These are phyloP conservation scores for Dactylellina drechsleri DNA, from an alignment of 2,329 filamentous ascomycete species.

Conservation along the genomic window DNA sequence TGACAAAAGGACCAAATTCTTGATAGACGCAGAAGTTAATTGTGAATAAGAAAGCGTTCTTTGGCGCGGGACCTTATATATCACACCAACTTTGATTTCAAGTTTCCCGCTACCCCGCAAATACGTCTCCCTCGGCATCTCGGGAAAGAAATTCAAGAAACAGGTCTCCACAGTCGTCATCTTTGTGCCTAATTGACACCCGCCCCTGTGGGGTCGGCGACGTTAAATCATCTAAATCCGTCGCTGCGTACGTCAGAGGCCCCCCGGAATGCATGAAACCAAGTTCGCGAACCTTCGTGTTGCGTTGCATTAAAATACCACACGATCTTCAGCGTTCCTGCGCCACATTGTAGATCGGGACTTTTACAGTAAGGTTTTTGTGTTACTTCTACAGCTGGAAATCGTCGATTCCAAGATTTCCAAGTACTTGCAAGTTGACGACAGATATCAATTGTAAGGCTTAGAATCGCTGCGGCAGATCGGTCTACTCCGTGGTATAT, in stretches of 20 bases:
- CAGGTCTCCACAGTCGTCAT: background rate
- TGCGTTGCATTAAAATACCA: constrained; percentile 26
- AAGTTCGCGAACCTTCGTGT: constrained; percentile 7
- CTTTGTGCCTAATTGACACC: too few relatives aligned
- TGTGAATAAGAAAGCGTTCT: too few relatives aligned
- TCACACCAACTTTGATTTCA: background rate
- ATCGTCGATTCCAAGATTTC: too few relatives aligned
- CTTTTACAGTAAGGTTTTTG: too few relatives aligned
- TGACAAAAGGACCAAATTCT: too few relatives aligned
- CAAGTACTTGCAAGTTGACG: too few relatives aligned
- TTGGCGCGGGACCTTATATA: background rate
- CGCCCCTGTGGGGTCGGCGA: background rate
- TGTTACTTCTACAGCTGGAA: too few relatives aligned
- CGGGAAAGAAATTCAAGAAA: constrained; percentile 10
- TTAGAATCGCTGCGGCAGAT: too few relatives aligned
- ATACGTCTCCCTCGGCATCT: constrained; percentile 9
- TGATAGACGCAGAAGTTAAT: too few relatives aligned
- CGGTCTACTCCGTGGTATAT: too few relatives aligned
- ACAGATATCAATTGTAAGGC: too few relatives aligned
- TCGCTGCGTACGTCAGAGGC: constrained; percentile 16
- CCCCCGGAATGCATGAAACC: background rate
- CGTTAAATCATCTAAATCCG: background rate
- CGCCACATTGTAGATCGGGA: too few relatives aligned
- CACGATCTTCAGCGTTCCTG: background rate
- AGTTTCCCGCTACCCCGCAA: constrained; percentile 24